phyloP scores from a whole-genome alignment of 305 asterid species.

The Petunia hybrid region DNA sequence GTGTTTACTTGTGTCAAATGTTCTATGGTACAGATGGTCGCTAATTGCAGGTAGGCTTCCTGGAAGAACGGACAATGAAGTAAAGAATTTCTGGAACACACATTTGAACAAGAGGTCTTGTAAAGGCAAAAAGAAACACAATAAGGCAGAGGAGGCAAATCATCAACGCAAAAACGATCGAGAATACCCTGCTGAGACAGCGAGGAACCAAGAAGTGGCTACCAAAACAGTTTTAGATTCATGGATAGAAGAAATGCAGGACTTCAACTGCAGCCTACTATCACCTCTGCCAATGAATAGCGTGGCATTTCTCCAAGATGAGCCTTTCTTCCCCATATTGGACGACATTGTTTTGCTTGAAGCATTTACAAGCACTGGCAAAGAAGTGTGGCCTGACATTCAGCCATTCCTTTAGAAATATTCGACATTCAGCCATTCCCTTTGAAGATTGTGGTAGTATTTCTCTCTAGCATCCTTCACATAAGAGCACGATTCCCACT shows the following conservation, averaged over 20 bases:
- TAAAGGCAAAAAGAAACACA: constrained; percentile 30
- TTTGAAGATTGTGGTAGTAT: constrained; percentile 6
- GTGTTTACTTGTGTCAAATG: not conserved
- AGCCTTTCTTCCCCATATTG: constrained; percentile 43
- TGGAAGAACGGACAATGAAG: constrained; percentile 64
- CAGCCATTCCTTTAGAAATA: constrained; percentile 32
- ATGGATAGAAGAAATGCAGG: constrained; percentile 39
- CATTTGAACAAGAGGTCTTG: constrained; percentile 63
- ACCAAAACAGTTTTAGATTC: constrained; percentile 28
- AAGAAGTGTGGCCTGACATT: constrained; percentile 32
- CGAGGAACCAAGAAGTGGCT: constrained; percentile 25
- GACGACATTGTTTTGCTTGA: constrained; percentile 42
- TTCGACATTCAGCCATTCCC: constrained; percentile 33
- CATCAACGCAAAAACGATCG: not conserved
- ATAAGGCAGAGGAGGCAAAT: not conserved
- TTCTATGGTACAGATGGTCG: constrained; percentile 48
- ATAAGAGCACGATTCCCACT: constrained; percentile 19
- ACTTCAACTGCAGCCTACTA: constrained; percentile 25
- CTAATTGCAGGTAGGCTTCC: constrained; percentile 63
- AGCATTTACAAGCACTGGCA: constrained; percentile 35
- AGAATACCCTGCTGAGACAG: constrained; percentile 25
- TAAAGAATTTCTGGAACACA: constrained; percentile 65
- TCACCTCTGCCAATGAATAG: constrained; percentile 24
- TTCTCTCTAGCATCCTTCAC: constrained; percentile 28
- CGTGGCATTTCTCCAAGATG: constrained; percentile 37